These are phyloP conservation scores for Lanmaoa pseudosensibilis DNA, from an alignment of 768 basidiomycete species.

Conservation along the genomic window DNA sequence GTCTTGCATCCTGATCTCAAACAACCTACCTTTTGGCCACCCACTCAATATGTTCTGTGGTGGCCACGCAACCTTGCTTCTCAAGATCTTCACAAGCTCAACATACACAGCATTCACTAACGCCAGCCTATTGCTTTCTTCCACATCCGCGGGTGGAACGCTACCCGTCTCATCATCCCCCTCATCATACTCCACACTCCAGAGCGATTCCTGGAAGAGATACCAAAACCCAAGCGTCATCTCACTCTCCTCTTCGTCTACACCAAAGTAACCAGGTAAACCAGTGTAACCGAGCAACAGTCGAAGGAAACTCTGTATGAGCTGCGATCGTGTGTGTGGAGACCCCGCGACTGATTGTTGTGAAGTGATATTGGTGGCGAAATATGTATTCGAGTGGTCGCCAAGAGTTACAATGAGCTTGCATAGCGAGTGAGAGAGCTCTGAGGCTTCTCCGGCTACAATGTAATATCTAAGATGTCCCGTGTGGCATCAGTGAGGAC, in stretches of 20 bases:
- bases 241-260: conserved; percentile 87
- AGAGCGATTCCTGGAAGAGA: conserved; percentile 83
- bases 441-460: conserved; percentile 39
- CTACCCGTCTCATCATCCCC: conserved; percentile 32
- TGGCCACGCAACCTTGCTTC: conserved; percentile 78
- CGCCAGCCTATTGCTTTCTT: conserved; percentile 42
- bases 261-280: conserved; percentile 72
- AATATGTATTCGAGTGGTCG: conserved; percentile 81
- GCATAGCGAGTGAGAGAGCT: conserved; percentile 69
- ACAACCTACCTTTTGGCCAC: conserved; percentile 68
- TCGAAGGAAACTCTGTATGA: conserved; percentile 70
- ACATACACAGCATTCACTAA: conserved; percentile 76
- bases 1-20: background rate
- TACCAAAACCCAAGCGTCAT: conserved; percentile 90
- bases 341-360: conserved; percentile 36
- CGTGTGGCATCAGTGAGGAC: background rate
- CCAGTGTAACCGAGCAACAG: conserved; percentile 74
- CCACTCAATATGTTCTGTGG: conserved; percentile 38
- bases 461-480: background rate
- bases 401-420: conserved; percentile 80
- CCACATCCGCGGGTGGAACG: conserved; percentile 18
- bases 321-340: conserved; percentile 43
- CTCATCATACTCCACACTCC: conserved; percentile 60
- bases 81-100: conserved; percentile 69
- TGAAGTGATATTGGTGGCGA: conserved; percentile 67